phyloP scores from a whole-genome alignment of 2,329 filamentous ascomycete species.

The Phoma sp. region DNA sequence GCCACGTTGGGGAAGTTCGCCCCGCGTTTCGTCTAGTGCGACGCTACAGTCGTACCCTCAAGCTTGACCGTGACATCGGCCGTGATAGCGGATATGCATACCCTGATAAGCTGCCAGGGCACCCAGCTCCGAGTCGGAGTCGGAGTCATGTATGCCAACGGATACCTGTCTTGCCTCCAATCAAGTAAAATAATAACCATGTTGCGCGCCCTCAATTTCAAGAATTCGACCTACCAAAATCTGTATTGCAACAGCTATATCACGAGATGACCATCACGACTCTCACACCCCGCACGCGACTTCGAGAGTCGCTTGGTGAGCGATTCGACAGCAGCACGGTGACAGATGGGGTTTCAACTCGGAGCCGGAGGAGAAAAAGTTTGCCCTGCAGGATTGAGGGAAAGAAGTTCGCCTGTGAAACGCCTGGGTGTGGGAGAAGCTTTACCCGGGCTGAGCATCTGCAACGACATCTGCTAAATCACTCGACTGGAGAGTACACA shows the following conservation, averaged over 20 bases:
- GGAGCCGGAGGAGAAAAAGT: conserved; percentile 69
- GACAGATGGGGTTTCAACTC: conserved; percentile 23
- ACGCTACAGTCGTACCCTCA: background rate
- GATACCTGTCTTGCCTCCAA: background rate
- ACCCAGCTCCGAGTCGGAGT: conserved; percentile 15
- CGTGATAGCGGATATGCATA: conserved; percentile 21
- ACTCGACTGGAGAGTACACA: conserved; percentile 63
- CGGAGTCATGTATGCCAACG: conserved; percentile 1
- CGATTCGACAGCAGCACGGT: no score
- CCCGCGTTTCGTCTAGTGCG: background rate
- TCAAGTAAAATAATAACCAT: no score
- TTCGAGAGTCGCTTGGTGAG: no score
- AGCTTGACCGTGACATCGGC: conserved; percentile 16
- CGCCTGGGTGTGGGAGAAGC: conserved; percentile 86
- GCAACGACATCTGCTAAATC: conserved; percentile 93
- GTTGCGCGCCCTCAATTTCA: no score
- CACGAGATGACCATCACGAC: no score
- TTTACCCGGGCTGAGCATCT: conserved; percentile 95
- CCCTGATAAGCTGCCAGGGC: conserved; percentile 20
- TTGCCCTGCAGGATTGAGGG: conserved; percentile 47
- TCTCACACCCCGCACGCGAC: no score
- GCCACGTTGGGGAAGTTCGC: no score
- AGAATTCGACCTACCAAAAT: no score
- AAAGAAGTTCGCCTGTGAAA: conserved; percentile 72
- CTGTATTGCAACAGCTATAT: no score